A percentile compares a stretch with the other conserved stretches of the same genome.
Conservation (phyloP, 2,329 filamentous ascomycete genomes). For the Chaetothyriales sp. region DNA sequence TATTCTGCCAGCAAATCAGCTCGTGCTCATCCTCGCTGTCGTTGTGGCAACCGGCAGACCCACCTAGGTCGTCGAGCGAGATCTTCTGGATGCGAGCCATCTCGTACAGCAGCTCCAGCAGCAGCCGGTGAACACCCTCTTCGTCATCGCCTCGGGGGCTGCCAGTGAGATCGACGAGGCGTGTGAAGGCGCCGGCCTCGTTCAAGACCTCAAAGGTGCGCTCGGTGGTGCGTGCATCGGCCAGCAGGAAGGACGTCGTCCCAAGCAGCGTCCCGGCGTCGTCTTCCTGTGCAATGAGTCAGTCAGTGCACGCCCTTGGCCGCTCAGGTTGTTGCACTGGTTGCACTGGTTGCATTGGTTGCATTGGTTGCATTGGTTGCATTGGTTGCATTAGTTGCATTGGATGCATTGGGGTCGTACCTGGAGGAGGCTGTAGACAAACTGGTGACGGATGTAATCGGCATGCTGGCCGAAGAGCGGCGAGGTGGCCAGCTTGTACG, state of each 20-base stretch:
- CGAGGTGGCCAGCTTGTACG: conserved; percentile 64
- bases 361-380: too few species aligned
- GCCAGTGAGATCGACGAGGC: conserved; percentile 70
- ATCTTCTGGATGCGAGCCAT: conserved; percentile 87
- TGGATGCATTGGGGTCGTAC: too few species aligned
- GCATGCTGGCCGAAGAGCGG: conserved; percentile 58
- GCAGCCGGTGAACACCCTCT: conserved; percentile 58
- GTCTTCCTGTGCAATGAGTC: conserved; percentile 52
- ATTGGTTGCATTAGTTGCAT: too few species aligned
- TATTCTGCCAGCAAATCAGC: conserved; percentile 28
- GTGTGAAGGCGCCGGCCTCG: conserved; percentile 66
- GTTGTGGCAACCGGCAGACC: conserved; percentile 21
- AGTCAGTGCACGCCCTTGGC: conserved; percentile 4
- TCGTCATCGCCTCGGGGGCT: conserved; percentile 48
- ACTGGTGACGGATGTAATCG: conserved; percentile 82
- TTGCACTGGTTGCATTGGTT: too few species aligned
- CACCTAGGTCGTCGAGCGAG: conserved; percentile 61
- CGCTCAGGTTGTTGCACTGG: neutral
- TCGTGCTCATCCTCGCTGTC: neutral
- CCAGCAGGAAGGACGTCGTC: conserved; percentile 69
- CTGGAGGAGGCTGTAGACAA: conserved; percentile 75
- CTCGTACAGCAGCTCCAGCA: conserved; percentile 86
- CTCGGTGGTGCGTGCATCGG: conserved; percentile 71
- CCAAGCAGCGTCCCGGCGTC: conserved; percentile 66
- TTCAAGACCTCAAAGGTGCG: conserved; percentile 76